Evolutionary conservation across 176 grass and related monocot species (phyloP), one percentile per base, ranked within the genome.

Genomic region (Eragrostis curvula): DNA sequence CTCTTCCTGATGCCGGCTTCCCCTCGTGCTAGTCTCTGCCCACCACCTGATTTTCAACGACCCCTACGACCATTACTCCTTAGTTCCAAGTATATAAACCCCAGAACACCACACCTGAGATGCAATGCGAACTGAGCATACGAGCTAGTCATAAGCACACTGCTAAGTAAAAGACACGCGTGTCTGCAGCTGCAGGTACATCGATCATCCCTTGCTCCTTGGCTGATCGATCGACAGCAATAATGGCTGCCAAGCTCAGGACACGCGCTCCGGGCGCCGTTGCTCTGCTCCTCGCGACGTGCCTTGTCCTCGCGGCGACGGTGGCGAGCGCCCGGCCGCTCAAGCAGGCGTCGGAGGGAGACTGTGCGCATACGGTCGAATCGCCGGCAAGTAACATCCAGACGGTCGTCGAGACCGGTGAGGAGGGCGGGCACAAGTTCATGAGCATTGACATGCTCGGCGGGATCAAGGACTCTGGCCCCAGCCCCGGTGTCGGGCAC

Each of bases 401-500:
- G 43, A 53, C 61, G 73, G 50, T 68, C 21, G 27, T 42, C 9
- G 73, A 60, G 10, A 52, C 20, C 25, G 83, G 41, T 17, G 17
- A 12, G 11, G 20, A 28, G 42, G 53, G 61, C 5, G 52, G 45
- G 25, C 49, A 1, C 30, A 52, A 1, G 84, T 36, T 66, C 3
- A n/a, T 85, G 45, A 48, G 7, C 73, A 12, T 86, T 51, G 74
- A 27, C 74, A 46, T 86, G 88, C 74, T 90, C 43, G 30, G 32
- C 18, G 88, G 79, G 74, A 55, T 90, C 74, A 90, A 90, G 88
- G 13, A 74, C 60, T 72, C 79, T 1, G 88, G 84, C 23, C 88
- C 88, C 3, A 90, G 88, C 79, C 84, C 84, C 10, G 88, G 88
- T 52, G 88, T 3, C 7, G 88, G 88, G 17, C 88, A 90, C 46